Evolutionary conservation across 805 yeast species (phyloP), one percentile per base, ranked within the genome.

Genomic region (Lachancea dasiensis): DNA sequence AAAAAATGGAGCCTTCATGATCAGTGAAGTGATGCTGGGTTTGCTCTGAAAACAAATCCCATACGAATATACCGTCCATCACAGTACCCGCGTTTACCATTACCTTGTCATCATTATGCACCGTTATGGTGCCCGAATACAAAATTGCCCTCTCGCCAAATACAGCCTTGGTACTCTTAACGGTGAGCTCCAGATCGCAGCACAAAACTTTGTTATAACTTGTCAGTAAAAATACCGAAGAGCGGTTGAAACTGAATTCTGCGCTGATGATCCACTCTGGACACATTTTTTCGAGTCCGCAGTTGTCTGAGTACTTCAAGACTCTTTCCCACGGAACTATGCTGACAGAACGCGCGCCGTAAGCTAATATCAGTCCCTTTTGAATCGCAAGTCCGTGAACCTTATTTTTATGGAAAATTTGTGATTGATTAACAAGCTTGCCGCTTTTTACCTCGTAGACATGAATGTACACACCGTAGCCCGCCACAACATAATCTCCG

Each of bases 1-100:
- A 84, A 60, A 92, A 90, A 20, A 90, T 87, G 0, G 96, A 84
- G 2, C 98, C 98, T 56, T 81, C 87, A 62, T 92, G 98, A 0
- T 80, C 82, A 0, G 72, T 70, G 36, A 90, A 65, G 25, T 70
- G 71, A 48, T 78, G 76, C 3, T 75, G 17, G 6, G 81, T 63
- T 21, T 64, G 54, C 23, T 61, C 60, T 3, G 61, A 48, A 26
- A 58, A 56, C 17, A 77, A 52, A 32, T 77, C 77, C 97, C 97
- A 90, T 2, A 87, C 64, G 3, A 84, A 64, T 2, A 86, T 79
- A 10, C 97, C 95, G 33, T 81, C 80, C 79, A 89, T 79, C 2
- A 90, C 97, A 0, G 98, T 90, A 17, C 98, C 98, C 0, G 96
- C 89, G 19, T 86, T 86, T 10, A 86, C 69, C 4, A 72, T 55